Evolutionary conservation across 2,329 filamentous ascomycete species (phyloP).

Genomic region (Seiridium cupressi): DNA sequence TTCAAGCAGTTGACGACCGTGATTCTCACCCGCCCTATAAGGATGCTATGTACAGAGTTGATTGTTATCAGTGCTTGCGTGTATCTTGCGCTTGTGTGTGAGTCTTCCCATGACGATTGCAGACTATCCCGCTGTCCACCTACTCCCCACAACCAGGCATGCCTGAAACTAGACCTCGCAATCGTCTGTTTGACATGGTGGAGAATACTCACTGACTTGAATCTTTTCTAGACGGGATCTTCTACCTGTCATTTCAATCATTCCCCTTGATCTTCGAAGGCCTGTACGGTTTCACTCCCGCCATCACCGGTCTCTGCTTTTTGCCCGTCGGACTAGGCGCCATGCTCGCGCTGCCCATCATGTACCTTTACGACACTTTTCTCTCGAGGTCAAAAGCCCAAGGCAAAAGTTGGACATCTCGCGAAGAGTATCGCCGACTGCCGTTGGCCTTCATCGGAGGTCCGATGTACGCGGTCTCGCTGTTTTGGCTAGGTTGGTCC

Average conservation of each 20-base stretch:
- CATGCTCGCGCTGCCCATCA: constrained; percentile 55
- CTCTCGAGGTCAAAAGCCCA: constrained; percentile 50
- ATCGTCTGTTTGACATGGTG: no score
- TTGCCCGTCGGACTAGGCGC: constrained; percentile 67
- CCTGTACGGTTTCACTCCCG: constrained; percentile 61
- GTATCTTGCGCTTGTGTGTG: constrained; percentile 66
- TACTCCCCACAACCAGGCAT: no score
- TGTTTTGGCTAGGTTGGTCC: constrained; percentile 64
- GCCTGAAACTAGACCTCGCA: no score
- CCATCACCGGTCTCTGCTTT: constrained; percentile 66
- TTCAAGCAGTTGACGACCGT: constrained; percentile 59
- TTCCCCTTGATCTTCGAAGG: constrained; percentile 68
- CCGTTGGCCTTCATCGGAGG: constrained; percentile 71
- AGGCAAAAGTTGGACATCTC: constrained; percentile 54
- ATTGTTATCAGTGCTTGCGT: constrained; percentile 69
- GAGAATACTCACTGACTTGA: no score
- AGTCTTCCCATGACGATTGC: no score
- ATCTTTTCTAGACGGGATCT: constrained; percentile 43
- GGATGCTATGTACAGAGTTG: constrained; percentile 71
- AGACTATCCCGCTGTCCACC: no score
- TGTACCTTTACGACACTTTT: constrained; percentile 63
- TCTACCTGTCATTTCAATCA: constrained; percentile 74
- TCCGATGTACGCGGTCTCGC: constrained; percentile 54
- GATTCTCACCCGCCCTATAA: constrained; percentile 68
- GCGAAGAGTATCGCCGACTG: constrained; percentile 67